Evolutionary conservation across 257 asterid genomes (phyloP).

Genomic region (Lavandula angustifolia): DNA sequence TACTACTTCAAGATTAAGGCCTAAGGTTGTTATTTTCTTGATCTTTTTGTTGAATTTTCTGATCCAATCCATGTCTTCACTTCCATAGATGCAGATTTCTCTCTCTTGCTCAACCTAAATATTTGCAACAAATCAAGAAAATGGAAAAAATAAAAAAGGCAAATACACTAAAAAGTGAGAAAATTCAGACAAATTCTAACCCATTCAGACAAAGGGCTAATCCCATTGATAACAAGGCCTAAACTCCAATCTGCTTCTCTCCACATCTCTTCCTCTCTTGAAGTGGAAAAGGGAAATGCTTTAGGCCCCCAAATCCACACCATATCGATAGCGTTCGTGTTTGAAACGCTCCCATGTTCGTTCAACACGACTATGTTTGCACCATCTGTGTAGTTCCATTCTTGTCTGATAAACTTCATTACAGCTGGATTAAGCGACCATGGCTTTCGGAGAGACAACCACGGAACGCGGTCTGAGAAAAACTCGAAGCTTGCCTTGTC

Average conservation of each 20-base stretch:
- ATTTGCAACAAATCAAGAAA: neutral
- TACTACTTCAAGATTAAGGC: conserved; percentile 49
- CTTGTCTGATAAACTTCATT: conserved; percentile 44
- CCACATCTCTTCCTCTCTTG: conserved; percentile 64
- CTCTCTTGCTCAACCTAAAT: conserved; percentile 56
- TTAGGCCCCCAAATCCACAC: conserved; percentile 71
- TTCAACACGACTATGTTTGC: conserved; percentile 55
- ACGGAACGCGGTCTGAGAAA: conserved; percentile 54
- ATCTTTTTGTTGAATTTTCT: conserved; percentile 42
- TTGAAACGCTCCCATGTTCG: conserved; percentile 48
- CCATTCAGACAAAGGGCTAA: conserved; percentile 47
- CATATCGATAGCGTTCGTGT: conserved; percentile 67
- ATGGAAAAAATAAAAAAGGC: neutral
- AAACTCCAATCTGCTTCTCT: conserved; percentile 45
- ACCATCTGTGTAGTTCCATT: conserved; percentile 55
- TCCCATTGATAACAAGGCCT: conserved; percentile 47
- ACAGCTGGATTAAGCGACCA: conserved; percentile 52
- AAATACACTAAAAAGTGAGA: conserved; percentile 9
- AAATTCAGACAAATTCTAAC: conserved; percentile 43
- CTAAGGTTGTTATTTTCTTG: conserved; percentile 37
- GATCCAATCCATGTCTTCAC: conserved; percentile 58
- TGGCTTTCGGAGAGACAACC: conserved; percentile 59
- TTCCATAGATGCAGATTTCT: conserved; percentile 60
- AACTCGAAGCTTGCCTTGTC: conserved; percentile 47
- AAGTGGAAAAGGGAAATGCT: conserved; percentile 67